Evolutionary conservation across 2,329 filamentous ascomycete genomes (phyloP), one percentile per base, ranked within the genome.

Genomic region (Biscogniauxia sp.): DNA sequence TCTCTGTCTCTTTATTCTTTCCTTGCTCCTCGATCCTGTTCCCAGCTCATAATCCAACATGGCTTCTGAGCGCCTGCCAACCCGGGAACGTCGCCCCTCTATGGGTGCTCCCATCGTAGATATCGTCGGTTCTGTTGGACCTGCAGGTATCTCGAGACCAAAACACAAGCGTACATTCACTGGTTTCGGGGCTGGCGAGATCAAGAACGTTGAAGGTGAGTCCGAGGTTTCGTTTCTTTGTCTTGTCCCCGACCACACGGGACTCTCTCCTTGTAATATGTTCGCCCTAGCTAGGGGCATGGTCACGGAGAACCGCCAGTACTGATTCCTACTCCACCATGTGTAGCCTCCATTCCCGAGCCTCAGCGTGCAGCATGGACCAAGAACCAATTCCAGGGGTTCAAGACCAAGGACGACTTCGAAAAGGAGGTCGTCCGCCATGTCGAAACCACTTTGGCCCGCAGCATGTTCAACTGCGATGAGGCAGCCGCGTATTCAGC

Each of bases 81-180:
- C 79, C 50, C 85, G 92, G 66, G 88, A 97, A 82, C 89, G 93
- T 69, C 90, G 86, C 68, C 92, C 91, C 61, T 96, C 92, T 20
- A 89, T 85, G 60, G 87, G 67, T 45, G 91, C 91, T 69, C 93
- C 93, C 53, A 88, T 97, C 69, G 86, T 91, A 66, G 92, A 97
- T 74, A 88, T 98, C 64, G 84, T 91, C 76, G 93, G 93, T 66
- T 89, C 91, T 19, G 87, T 97, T 60, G 90, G 90, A n/a, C 92
- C 93, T 50, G 89, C 88, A 51, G 94, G 96, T 74, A 88, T 90
- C 78, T 87, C 85, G 25, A 85, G 95, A 63, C 95, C 95, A 53
- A 99, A 98, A 80, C 95, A 99, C 81, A 97, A 92, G 83, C 87
- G 95, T 68, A 98, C 94, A n/a, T 91, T 91, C 67, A 99, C 95